These are phyloP conservation scores for Nitzschia putrida DNA, from an alignment of 108 stramenopile genomes.

Conservation along the genomic window DNA sequence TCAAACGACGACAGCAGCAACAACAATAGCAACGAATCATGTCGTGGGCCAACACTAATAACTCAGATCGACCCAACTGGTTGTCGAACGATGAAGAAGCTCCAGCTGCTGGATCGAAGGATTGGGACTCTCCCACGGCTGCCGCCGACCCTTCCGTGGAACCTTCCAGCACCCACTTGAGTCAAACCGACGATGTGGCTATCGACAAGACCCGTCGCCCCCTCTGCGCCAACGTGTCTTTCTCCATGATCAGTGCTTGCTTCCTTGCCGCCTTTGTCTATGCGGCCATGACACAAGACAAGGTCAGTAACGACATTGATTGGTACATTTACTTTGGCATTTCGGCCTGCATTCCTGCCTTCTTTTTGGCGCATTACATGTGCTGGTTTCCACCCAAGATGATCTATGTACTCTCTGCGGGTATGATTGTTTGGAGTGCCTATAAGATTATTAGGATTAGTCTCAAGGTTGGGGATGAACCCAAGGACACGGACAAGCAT, in stretches of 20 bases:
- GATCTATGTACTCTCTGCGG: constrained; percentile 20
- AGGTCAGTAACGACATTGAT: constrained; percentile 14
- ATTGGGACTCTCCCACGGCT: constrained; percentile 8
- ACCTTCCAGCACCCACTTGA: background rate
- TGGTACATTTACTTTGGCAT: constrained; percentile 28
- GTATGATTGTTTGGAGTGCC: constrained; percentile 32
- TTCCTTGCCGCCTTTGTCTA: constrained; percentile 21
- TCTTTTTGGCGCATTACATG: constrained; percentile 26
- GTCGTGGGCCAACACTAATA: background rate
- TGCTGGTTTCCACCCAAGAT: constrained; percentile 33
- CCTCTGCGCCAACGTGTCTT: background rate
- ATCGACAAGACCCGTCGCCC: background rate
- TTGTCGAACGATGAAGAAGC: constrained; percentile 6
- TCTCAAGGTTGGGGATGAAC: constrained; percentile 15
- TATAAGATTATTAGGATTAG: constrained; percentile 25
- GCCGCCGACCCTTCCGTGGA: constrained; percentile 7
- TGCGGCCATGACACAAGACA: constrained; percentile 10
- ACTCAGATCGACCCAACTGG: constrained; percentile 12
- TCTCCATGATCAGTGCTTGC: constrained; percentile 7
- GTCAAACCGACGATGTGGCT: background rate
- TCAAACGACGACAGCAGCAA: too few relatives aligned
- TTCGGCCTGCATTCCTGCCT: constrained; percentile 25
- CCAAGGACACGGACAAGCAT: background rate
- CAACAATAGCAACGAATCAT: background rate
- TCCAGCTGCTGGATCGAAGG: background rate